These are phyloP conservation scores for Leccinum pseudoinsigne DNA, from an alignment of 1,284 basidiomycete species.

Conservation along the genomic window DNA sequence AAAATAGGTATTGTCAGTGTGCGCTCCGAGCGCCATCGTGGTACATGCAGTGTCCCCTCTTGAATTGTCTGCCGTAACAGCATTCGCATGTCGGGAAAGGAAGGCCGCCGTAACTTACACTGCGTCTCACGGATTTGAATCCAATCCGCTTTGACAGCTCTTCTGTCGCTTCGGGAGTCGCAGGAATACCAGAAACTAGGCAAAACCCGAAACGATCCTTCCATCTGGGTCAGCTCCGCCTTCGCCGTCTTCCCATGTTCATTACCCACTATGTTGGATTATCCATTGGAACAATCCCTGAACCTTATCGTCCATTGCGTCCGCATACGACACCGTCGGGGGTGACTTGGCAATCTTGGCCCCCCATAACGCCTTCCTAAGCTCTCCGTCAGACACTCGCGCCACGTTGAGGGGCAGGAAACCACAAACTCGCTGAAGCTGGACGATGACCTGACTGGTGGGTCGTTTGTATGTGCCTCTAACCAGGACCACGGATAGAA, in stretches of 20 bases:
- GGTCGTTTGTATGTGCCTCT: conserved; percentile 73
- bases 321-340: conserved; percentile 75
- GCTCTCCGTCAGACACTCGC: conserved; percentile 1
- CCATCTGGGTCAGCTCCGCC: conserved; percentile 7
- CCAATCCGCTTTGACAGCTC: conserved; percentile 75
- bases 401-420: not conserved
- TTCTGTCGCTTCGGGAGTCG: conserved; percentile 85
- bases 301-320: conserved; percentile 71
- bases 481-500: conserved; percentile 90
- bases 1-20: conserved; percentile 96
- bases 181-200: conserved; percentile 82
- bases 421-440: conserved; percentile 42
- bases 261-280: conserved; percentile 68
- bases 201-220: conserved; percentile 90
- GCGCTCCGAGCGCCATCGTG: conserved; percentile 83
- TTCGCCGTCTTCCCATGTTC: not conserved
- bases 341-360: conserved; percentile 74
- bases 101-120: conserved; percentile 46
- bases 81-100: not conserved
- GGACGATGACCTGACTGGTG: conserved; percentile 40
- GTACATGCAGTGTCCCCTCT: conserved; percentile 95
- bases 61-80: conserved; percentile 82
- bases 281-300: conserved; percentile 81
- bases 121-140: conserved; percentile 90
- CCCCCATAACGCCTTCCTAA: conserved; percentile 81